phyloP scores from a whole-genome alignment of 2,329 filamentous ascomycete species.

The Hypoxylon sp. region DNA sequence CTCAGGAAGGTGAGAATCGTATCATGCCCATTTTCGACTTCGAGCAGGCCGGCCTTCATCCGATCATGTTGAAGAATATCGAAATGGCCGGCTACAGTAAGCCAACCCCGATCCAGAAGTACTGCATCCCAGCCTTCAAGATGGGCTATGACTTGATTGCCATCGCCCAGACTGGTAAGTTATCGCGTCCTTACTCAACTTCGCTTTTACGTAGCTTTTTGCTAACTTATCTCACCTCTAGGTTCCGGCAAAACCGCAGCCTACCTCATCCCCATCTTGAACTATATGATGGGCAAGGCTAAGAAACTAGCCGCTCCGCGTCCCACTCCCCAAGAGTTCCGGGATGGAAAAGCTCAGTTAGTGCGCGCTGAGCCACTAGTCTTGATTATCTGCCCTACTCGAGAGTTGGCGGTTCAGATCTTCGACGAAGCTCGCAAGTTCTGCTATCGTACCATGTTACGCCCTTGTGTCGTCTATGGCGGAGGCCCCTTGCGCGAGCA shows the following conservation, averaged over 20 bases:
- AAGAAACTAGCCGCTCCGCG: conserved; percentile 87
- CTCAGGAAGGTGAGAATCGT: conserved; percentile 69
- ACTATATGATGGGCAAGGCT: conserved; percentile 94
- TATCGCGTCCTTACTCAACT: not conserved
- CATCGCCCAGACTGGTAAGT: conserved; percentile 90
- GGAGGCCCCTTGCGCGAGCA: conserved; percentile 81
- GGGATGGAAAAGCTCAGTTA: conserved; percentile 60
- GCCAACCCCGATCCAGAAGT: conserved; percentile 91
- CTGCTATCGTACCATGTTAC: conserved; percentile 94
- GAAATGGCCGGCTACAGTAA: conserved; percentile 76
- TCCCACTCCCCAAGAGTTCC: conserved; percentile 73
- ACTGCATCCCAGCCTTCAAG: conserved; percentile 84
- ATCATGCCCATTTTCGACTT: conserved; percentile 72
- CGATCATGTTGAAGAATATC: conserved; percentile 84
- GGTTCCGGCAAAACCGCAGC: conserved; percentile 97
- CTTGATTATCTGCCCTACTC: conserved; percentile 85
- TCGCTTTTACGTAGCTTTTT: not conserved
- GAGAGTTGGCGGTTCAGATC: conserved; percentile 93
- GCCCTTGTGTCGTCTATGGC: conserved; percentile 90
- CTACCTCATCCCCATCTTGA: conserved; percentile 89
- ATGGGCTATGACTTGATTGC: conserved; percentile 86
- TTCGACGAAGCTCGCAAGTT: conserved; percentile 94
- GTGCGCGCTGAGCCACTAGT: conserved; percentile 89
- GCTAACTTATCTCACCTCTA: conserved; percentile 56
- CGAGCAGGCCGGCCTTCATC: conserved; percentile 85